Evolutionary conservation across 108 stramenopile species (phyloP), one percentile per base, ranked within the genome.

Genomic region (Halocafeteria seosinensis): DNA sequence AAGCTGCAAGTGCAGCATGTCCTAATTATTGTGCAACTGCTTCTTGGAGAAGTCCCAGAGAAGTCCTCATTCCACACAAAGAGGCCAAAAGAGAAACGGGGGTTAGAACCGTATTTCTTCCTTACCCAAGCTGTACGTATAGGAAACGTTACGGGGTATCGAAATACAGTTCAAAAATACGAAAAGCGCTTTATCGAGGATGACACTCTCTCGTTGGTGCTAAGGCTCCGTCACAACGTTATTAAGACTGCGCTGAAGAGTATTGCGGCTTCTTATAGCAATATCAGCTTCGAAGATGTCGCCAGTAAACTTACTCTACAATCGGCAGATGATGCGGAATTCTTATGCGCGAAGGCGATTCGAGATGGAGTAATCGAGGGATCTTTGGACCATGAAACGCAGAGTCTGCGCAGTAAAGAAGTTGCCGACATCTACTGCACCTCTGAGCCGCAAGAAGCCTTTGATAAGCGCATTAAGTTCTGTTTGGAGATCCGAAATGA

Each of bases 401-500:
- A 83, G 28, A 90, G 81, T 73, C 75, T 98, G 13, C 83, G 84
- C 50, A 79, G 83, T 52, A 85, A 90, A 64, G 97, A 94, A 61
- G 79, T 89, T 57, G 77, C 87, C 37, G 91, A 98, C 75, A 84
- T 93, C 34, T 98, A 98, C 74, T 84, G 89, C 11, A 95, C 93
- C 8, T 85, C 79, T 50, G 94, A 94, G 70, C 94, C 97, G 8
- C 78, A 87, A 5, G 87, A 90, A 76, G 95, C 92, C n/a, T 95
- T 98, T 70, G 90, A 98, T 73, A 73, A 89, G 50, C 85, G 92
- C 71, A 91, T 95, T 73, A 87, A 84, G 13, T 98, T 94, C 73
- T 95, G 94, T 77, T 79, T 98, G 67, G 92, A 93, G 30, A 90
- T 92, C 17, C 94, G 94, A 78, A 94, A 92, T 69, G 94, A 95